A percentile compares a stretch with the other conserved stretches of the same genome.
Evolutionary conservation across 768 basidiomycete genomes (phyloP).

Genomic region (Lentinula lateritia): DNA sequence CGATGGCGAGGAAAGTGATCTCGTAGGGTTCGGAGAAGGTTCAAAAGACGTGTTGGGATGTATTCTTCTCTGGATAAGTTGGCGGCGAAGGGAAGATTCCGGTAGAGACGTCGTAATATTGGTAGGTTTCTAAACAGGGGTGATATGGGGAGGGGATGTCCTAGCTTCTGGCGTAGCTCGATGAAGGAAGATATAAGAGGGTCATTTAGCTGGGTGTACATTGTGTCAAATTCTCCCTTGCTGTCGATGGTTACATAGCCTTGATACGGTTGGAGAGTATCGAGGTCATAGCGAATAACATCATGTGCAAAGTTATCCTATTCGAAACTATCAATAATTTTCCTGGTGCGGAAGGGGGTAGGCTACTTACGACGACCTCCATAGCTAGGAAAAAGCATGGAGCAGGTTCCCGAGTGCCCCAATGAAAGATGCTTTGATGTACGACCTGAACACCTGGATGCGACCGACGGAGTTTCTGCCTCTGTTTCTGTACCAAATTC

Average conservation of each 20-base stretch:
- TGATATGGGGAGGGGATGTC: slow-evolving; percentile 53
- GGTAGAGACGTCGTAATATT: slow-evolving; percentile 57
- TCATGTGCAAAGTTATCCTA: slow-evolving; percentile 98
- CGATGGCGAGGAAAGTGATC: slow-evolving; percentile 86
- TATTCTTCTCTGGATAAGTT: slow-evolving; percentile 88
- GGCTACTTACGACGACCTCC: slow-evolving; percentile 83
- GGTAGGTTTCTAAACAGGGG: slow-evolving; percentile 50
- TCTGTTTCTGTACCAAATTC: slow-evolving; percentile 70
- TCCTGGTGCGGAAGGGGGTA: background rate
- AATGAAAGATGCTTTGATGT: slow-evolving; percentile 83
- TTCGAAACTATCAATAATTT: background rate
- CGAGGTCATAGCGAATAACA: slow-evolving; percentile 82
- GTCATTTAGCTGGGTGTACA: slow-evolving; percentile 83
- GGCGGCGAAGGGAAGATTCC: slow-evolving; percentile 78
- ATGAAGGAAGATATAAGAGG: slow-evolving; percentile 80
- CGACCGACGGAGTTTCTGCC: slow-evolving; percentile 49
- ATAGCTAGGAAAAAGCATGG: slow-evolving; percentile 92
- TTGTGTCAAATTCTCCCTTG: slow-evolving; percentile 74
- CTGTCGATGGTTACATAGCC: slow-evolving; percentile 74
- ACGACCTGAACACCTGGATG: slow-evolving; percentile 67
- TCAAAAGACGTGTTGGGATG: slow-evolving; percentile 86
- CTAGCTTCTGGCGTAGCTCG: slow-evolving; percentile 53
- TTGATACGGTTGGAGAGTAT: slow-evolving; percentile 78
- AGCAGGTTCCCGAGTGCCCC: slow-evolving; percentile 67
- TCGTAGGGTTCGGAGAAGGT: slow-evolving; percentile 78